Conservation (phyloP, 2,329 filamentous ascomycete species). For the Emergomyces orientalis region DNA sequence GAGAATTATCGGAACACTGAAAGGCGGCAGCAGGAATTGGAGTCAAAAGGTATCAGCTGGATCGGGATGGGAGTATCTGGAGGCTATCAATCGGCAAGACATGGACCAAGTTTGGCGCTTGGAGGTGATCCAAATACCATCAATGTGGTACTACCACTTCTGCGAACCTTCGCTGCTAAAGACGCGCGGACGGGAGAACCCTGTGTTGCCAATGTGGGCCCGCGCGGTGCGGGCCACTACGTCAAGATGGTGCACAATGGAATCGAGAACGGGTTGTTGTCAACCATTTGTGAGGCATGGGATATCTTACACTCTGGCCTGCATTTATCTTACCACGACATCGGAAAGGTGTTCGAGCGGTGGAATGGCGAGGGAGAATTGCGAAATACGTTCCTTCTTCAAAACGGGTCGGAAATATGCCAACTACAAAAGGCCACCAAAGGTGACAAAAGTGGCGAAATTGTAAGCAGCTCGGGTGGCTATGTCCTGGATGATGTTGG, state of each 20-base stretch:
- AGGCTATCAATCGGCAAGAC: conserved; percentile 58
- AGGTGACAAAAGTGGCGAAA: conserved; percentile 28
- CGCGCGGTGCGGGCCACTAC: conserved; percentile 58
- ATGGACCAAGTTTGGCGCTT: conserved; percentile 59
- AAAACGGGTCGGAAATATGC: conserved; percentile 55
- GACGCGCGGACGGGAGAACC: conserved; percentile 47
- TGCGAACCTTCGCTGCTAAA: conserved; percentile 54
- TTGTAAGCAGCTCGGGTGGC: conserved; percentile 24
- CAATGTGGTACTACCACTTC: conserved; percentile 51
- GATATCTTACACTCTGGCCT: conserved; percentile 51
- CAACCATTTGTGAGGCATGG: conserved; percentile 55
- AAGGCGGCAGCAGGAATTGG: conserved; percentile 49
- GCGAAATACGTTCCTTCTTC: conserved; percentile 51
- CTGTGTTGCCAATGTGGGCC: conserved; percentile 53
- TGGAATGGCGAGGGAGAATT: conserved; percentile 55
- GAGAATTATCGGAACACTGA: conserved; percentile 59
- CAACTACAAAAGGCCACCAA: conserved; percentile 39
- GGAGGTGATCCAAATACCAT: conserved; percentile 51
- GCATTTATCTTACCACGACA: conserved; percentile 50
- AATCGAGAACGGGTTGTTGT: conserved; percentile 65
- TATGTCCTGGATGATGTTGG: conserved; percentile 53
- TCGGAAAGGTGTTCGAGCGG: conserved; percentile 48
- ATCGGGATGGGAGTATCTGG: conserved; percentile 61
- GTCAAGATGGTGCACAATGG: conserved; percentile 71
- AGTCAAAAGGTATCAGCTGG: conserved; percentile 51